These are phyloP conservation scores for Hortiboletus flavorubellus DNA, from an alignment of 768 basidiomycete genomes.

Conservation along the genomic window DNA sequence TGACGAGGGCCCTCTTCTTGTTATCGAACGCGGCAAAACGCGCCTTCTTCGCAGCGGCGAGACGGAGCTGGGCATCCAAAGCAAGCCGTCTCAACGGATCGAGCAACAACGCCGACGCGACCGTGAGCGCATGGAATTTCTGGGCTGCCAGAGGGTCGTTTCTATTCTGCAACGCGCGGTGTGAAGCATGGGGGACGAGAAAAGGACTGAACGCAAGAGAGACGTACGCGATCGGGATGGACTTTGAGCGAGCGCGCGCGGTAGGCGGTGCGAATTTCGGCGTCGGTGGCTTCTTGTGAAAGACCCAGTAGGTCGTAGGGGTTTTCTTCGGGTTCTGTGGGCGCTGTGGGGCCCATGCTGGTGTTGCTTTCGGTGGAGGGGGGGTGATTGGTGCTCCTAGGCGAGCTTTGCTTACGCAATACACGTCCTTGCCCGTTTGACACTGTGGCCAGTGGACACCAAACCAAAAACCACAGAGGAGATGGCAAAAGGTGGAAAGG, in stretches of 20 bases:
- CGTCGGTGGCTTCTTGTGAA: conserved; percentile 62
- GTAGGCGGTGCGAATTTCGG: conserved; percentile 78
- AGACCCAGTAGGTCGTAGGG: conserved; percentile 73
- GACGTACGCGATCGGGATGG: conserved; percentile 78
- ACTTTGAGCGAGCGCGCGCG: conserved; percentile 78
- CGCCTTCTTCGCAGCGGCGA: conserved; percentile 63
- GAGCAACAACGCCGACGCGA: conserved; percentile 75
- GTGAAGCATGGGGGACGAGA: conserved; percentile 12
- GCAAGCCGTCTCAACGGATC: conserved; percentile 77
- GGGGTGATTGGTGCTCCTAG: neutral
- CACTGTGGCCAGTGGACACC: neutral
- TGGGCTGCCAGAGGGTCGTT: conserved; percentile 81
- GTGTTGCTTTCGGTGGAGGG: neutral
- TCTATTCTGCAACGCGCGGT: conserved; percentile 50
- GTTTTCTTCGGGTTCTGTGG: conserved; percentile 56
- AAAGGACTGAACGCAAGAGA: conserved; percentile 8
- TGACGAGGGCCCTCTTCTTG: conserved; percentile 71
- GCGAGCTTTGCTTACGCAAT: conserved; percentile 9
- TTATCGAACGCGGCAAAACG: conserved; percentile 68
- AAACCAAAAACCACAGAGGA: neutral
- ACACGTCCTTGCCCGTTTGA: neutral
- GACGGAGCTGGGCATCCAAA: conserved; percentile 73
- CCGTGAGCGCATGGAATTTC: conserved; percentile 82
- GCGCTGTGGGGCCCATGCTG: conserved; percentile 24
- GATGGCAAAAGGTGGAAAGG: conserved; percentile 65